phyloP scores from a whole-genome alignment of 1,139 yeast species.

The Zygosaccharomyces sapae region DNA sequence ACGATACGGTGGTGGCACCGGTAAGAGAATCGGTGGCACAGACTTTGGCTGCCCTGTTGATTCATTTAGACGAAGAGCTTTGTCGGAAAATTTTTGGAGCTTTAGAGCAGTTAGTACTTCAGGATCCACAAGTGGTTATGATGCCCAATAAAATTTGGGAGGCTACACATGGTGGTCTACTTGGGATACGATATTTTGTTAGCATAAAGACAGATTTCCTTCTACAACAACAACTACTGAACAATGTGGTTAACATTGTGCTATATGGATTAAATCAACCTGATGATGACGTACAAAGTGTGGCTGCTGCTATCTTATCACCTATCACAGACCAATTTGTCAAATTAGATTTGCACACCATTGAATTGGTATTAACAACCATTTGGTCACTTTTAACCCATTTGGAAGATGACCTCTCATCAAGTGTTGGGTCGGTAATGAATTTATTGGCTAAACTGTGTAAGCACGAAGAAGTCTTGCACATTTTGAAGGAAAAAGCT shows the following conservation, averaged over 20 bases:
- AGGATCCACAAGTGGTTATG: constrained; percentile 45
- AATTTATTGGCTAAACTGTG: constrained; percentile 86
- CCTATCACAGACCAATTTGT: constrained; percentile 89
- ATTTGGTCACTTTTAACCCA: constrained; percentile 87
- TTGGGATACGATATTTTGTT: constrained; percentile 88
- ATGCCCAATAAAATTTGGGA: constrained; percentile 60
- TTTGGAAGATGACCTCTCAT: constrained; percentile 84
- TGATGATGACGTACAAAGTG: constrained; percentile 96
- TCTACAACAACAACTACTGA: constrained; percentile 54
- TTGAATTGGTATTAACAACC: constrained; percentile 64
- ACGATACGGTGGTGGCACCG: constrained; percentile 98
- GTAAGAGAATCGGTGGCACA: constrained; percentile 97
- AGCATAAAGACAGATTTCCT: constrained; percentile 82
- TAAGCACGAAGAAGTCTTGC: constrained; percentile 72
- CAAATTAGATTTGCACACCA: constrained; percentile 52
- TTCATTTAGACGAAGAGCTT: constrained; percentile 60
- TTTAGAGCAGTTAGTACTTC: constrained; percentile 67
- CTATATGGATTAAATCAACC: constrained; percentile 77
- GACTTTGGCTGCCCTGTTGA: constrained; percentile 79
- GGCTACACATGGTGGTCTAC: constrained; percentile 97
- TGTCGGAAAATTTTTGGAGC: constrained; percentile 61
- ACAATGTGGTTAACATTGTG: constrained; percentile 77
- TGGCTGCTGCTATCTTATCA: constrained; percentile 86
- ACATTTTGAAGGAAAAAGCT: constrained; percentile 62
- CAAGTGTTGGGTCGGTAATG: constrained; percentile 95